Evolutionary conservation across 371 early-diverging fungal species (phyloP), one percentile per base, ranked within the genome.

Genomic region (Mucor saturninus): DNA sequence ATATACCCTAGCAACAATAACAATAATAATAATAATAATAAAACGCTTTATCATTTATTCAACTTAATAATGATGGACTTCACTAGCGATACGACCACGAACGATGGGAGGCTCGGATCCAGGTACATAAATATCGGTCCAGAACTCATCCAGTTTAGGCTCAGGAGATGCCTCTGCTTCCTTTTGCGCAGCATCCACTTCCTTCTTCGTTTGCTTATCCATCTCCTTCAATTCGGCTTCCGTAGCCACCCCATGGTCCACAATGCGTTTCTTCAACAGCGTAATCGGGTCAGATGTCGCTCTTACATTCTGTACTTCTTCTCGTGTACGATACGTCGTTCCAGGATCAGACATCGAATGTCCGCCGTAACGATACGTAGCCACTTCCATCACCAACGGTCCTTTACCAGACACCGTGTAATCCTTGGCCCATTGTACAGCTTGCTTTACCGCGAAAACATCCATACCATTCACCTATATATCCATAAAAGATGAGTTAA

Each of bases 321-420:
- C 97, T 75, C 98, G 92, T 64, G 97, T 94, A 69, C 97, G 93
- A 89, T 97, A 98, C 61, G 97, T 97, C 75, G 98, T 97, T 61
- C 98, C 98, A 42, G 98, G 98, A 80, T 98, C 98, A 61, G 97
- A 97, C 98, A 98, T 98, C 71, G 99, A 98, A 92, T 99, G 99
- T 56, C 98, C 98, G 80, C 99, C 98, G 78, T 97, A 97, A 60
- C 99, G 94, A 87, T 99, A 97, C 31, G 99, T 99, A 67, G 91
- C 92, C 86, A 98, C 86, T 86, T 99, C 99, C 80, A 99, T 81
- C 49, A 99, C 91, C 54, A 99, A 81, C 31, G 99, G 99, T 13
- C 99, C 99, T 67, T 95, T 92, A 66, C 88, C 92, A 57, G 76
- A 76, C 48, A 83, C 67, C 11, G 91, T 84, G 86, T 90, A 95